These are phyloP conservation scores for Phyllosticta capitalensis DNA, from an alignment of 2,329 filamentous ascomycete genomes.

Conservation along the genomic window DNA sequence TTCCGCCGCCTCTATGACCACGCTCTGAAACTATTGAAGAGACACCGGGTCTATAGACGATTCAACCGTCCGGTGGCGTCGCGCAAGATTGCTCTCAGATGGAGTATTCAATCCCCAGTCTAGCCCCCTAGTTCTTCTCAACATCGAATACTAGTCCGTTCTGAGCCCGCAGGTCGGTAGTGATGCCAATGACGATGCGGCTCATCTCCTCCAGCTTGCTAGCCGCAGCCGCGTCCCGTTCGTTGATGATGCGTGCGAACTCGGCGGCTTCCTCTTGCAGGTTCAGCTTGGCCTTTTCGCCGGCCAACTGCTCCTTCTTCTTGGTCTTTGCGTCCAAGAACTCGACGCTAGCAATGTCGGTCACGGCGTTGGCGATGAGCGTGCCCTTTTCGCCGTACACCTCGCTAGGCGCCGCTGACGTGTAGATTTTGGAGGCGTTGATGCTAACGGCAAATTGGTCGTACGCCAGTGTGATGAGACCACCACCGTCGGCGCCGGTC, in stretches of 20 bases:
- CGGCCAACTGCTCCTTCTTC: slow-evolving; percentile 28
- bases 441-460: slow-evolving; percentile 35
- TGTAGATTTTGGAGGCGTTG: slow-evolving; percentile 36
- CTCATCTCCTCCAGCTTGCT: slow-evolving; percentile 33
- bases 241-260: slow-evolving; percentile 35
- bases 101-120: no score
- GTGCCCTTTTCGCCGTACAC: slow-evolving; percentile 41
- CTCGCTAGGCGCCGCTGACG: slow-evolving; percentile 34
- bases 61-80: no score
- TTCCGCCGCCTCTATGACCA: no score
- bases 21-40: no score
- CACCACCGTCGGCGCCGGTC: slow-evolving; percentile 40
- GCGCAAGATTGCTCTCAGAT: no score
- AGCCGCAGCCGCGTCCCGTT: slow-evolving; percentile 29
- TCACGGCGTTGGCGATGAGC: slow-evolving; percentile 33
- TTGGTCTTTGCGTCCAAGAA: slow-evolving; percentile 37
- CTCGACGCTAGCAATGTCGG: slow-evolving; percentile 35
- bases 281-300: slow-evolving; percentile 33
- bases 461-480: slow-evolving; percentile 35
- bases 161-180: slow-evolving; percentile 34
- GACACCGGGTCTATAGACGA: no score
- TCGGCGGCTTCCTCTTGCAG: slow-evolving; percentile 39
- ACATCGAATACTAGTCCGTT: slow-evolving; percentile 35
- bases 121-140: slow-evolving; percentile 19
- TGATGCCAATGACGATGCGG: slow-evolving; percentile 32